Conservation (phyloP, 352 stramenopile species). For the Phytophthora pinifolia region DNA sequence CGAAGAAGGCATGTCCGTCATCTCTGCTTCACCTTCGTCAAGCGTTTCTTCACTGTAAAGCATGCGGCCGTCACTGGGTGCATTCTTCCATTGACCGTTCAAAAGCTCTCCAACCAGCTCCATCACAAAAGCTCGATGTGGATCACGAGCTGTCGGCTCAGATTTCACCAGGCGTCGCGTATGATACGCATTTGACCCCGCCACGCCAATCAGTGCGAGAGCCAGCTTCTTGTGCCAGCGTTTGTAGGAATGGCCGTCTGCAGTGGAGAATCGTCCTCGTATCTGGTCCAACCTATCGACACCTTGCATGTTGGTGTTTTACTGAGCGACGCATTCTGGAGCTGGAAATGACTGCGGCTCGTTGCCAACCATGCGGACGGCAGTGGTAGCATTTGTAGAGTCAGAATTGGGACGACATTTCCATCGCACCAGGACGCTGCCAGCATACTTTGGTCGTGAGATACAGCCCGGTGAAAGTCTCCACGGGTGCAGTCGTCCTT, state of each 20-base stretch:
- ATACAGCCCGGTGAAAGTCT: neutral
- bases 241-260: neutral
- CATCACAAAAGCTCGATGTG: too few species aligned
- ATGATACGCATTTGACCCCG: too few species aligned
- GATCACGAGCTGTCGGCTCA: too few species aligned
- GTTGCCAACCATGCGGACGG: neutral
- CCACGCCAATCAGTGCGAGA: too few species aligned
- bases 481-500: neutral
- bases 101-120: neutral
- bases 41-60: neutral
- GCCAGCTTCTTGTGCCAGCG: too few species aligned
- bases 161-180: too few species aligned
- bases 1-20: neutral
- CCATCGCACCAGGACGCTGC: neutral
- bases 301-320: neutral
- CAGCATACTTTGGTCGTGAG: neutral
- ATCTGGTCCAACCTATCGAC: neutral
- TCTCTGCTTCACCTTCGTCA: neutral
- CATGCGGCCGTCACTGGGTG: constrained; percentile 2
- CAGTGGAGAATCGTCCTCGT: neutral
- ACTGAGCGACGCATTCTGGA: too few species aligned
- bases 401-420: neutral
- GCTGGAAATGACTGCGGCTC: too few species aligned
- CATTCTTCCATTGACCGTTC: constrained; percentile 1
- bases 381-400: neutral